These are phyloP conservation scores for Fibroporia radiculosa DNA, from an alignment of 768 basidiomycete species.

Conservation along the genomic window DNA sequence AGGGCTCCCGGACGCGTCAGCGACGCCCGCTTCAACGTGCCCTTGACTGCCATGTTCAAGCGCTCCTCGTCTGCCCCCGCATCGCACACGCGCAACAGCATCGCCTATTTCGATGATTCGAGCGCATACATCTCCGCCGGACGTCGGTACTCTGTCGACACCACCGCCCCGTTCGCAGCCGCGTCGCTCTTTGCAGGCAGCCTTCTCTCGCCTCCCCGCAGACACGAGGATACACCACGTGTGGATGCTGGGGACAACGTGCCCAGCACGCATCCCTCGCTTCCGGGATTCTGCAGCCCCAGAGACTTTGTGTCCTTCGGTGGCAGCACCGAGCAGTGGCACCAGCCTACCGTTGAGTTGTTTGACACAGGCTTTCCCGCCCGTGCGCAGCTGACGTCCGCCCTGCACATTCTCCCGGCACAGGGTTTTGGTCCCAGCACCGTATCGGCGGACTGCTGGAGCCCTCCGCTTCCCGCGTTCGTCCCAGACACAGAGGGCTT, in stretches of 20 bases:
- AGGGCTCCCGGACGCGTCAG: slow-evolving; percentile 3
- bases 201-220: slow-evolving; percentile 5
- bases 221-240: slow-evolving; percentile 9
- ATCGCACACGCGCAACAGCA: slow-evolving; percentile 13
- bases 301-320: neutral
- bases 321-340: neutral
- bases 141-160: slow-evolving; percentile 9
- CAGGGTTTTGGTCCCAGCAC: slow-evolving; percentile 5
- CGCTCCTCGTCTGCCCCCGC: slow-evolving; percentile 54
- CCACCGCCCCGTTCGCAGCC: slow-evolving; percentile 4
- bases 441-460: slow-evolving; percentile 4
- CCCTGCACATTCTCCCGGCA: neutral
- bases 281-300: neutral
- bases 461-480: slow-evolving; percentile 10
- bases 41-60: slow-evolving; percentile 59
- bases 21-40: slow-evolving; percentile 33
- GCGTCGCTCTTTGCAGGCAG: slow-evolving; percentile 1
- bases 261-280: neutral
- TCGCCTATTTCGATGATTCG: neutral
- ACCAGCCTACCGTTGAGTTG: neutral
- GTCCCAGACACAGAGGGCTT: slow-evolving; percentile 10
- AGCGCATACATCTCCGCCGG: slow-evolving; percentile 4
- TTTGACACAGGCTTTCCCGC: neutral
- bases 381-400: neutral
- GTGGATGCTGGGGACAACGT: neutral